Evolutionary conservation across 2,329 filamentous ascomycete species (phyloP).

Genomic region (Aspergillus intermedius): DNA sequence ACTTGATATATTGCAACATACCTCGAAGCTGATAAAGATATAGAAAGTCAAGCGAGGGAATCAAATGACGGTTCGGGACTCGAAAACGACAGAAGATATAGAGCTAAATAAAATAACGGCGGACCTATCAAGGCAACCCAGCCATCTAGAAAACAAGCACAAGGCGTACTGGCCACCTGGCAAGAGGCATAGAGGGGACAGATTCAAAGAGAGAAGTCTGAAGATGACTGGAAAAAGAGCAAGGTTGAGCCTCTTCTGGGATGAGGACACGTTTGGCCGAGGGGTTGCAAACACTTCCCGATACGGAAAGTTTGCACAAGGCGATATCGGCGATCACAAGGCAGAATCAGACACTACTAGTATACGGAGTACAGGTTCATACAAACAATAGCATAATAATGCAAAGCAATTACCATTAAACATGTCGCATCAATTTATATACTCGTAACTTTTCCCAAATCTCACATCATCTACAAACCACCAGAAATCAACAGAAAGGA

Average conservation of each 20-base stretch:
- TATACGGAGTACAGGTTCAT: too few relatives aligned
- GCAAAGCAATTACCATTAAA: too few relatives aligned
- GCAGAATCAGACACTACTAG: not conserved
- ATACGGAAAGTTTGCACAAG: conserved; percentile 11
- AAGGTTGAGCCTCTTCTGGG: conserved; percentile 5
- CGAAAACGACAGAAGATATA: conserved; percentile 4
- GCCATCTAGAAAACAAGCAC: conserved; percentile 23
- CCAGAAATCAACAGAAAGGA: not conserved
- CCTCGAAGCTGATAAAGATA: conserved; percentile 1
- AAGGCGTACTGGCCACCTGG: conserved; percentile 27
- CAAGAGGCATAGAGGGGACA: conserved; percentile 15
- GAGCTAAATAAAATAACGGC: not conserved
- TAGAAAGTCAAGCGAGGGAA: not conserved
- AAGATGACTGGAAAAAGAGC: conserved; percentile 5
- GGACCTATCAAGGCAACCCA: conserved; percentile 8
- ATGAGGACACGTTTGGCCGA: conserved; percentile 20
- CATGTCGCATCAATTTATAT: not conserved
- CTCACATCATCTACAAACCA: not conserved
- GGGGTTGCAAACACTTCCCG: conserved; percentile 9
- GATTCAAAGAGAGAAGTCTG: conserved; percentile 3
- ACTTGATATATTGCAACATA: not conserved
- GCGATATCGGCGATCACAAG: not conserved
- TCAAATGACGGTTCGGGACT: conserved; percentile 8
- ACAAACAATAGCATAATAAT: too few relatives aligned
- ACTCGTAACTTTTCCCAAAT: not conserved